A percentile compares a stretch with the other conserved stretches of the same genome.
Conservation (phyloP, 345 rosid species). For the Populus deltoides region DNA sequence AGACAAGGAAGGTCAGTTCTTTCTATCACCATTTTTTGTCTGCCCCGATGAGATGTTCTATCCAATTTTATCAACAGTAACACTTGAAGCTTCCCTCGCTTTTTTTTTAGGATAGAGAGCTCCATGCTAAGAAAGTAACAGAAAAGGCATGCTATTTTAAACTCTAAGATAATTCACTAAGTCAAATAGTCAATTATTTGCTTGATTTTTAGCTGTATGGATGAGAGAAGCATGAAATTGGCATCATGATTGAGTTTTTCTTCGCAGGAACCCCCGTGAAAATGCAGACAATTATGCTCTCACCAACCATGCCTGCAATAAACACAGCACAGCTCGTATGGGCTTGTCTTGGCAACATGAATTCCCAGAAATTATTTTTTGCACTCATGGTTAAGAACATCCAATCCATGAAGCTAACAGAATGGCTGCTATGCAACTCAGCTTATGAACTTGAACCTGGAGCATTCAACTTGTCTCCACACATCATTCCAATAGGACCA, state of each 20-base stretch:
- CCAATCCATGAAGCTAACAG: not conserved
- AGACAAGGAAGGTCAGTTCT: not conserved
- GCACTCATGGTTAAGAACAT: not conserved
- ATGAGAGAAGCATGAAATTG: not conserved
- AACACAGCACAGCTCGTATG: conserved; percentile 12
- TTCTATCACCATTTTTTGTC: not conserved
- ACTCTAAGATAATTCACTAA: too few species aligned
- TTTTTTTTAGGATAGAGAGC: too few species aligned
- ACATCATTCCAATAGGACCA: conserved; percentile 19
- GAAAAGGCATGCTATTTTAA: too few species aligned
- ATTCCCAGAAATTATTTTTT: not conserved
- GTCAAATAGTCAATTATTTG: not conserved
- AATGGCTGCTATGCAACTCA: conserved; percentile 24
- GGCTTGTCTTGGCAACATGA: conserved; percentile 7
- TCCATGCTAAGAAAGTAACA: too few species aligned
- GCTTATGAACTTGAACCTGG: conserved; percentile 13
- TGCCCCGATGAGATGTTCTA: not conserved
- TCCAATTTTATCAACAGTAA: not conserved
- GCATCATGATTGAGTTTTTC: not conserved
- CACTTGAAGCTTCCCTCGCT: not conserved
- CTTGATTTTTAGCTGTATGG: not conserved
- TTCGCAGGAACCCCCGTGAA: conserved; percentile 12
- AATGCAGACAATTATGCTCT: conserved; percentile 7
- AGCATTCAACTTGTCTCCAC: not conserved
- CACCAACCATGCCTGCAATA: conserved; percentile 17